Evolutionary conservation across 208 protist species (phyloP).

Genomic region (Lotmaria passim): DNA sequence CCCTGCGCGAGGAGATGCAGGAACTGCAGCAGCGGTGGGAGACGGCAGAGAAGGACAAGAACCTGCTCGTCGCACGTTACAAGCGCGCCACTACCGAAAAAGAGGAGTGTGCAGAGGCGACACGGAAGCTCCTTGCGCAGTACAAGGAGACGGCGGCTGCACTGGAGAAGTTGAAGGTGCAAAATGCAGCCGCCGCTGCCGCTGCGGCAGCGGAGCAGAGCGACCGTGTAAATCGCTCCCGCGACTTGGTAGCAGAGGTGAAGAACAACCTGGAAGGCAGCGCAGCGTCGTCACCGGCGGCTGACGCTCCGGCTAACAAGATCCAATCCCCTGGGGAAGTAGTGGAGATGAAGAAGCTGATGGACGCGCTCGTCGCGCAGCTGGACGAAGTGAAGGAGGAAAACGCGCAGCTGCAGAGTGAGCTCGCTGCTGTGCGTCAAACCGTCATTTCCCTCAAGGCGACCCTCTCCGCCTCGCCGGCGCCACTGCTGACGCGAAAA

Average conservation of each 20-base stretch:
- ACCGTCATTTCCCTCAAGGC: neutral
- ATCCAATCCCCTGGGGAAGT: neutral
- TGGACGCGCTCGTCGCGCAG: slow-evolving; percentile 25
- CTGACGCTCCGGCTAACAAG: neutral
- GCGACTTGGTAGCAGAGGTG: neutral
- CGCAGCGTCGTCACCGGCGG: neutral
- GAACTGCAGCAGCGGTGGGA: slow-evolving; percentile 25
- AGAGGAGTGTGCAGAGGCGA: slow-evolving; percentile 36
- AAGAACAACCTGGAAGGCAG: neutral
- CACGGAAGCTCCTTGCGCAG: slow-evolving; percentile 24
- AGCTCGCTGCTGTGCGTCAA: slow-evolving; percentile 3
- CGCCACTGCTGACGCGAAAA: neutral
- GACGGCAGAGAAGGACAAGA: slow-evolving; percentile 31
- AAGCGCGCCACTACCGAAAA: slow-evolving; percentile 41
- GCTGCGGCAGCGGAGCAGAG: neutral
- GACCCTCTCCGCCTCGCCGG: neutral
- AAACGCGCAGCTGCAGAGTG: slow-evolving; percentile 10
- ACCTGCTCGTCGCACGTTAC: slow-evolving; percentile 22
- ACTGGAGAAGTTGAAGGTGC: slow-evolving; percentile 15
- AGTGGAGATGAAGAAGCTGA: slow-evolving; percentile 10
- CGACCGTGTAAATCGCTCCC: neutral
- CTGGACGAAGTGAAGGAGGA: slow-evolving; percentile 6
- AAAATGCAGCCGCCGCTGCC: slow-evolving; percentile 6
- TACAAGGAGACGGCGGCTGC: slow-evolving; percentile 29
- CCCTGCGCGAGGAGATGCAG: slow-evolving; percentile 25